Evolutionary conservation across 2,329 filamentous ascomycete genomes (phyloP).

Genomic region (Arthrobotrys musiformis): DNA sequence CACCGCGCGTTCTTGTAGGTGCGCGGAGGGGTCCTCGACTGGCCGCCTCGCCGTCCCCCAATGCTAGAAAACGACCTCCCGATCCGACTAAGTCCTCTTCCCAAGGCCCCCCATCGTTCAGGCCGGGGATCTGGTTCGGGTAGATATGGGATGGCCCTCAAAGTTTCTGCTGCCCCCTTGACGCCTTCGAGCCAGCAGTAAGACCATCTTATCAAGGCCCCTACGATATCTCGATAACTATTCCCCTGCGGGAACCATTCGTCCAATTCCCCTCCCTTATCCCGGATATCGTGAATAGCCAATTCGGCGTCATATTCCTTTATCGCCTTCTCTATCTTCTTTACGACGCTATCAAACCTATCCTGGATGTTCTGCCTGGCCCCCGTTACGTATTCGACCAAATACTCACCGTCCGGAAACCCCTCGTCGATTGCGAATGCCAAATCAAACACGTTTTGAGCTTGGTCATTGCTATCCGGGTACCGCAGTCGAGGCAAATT

Average conservation of each 20-base stretch:
- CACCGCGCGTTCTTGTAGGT: neutral
- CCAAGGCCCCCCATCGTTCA: neutral
- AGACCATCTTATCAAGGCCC: conserved; percentile 24
- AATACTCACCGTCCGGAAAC: neutral
- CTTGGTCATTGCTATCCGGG: conserved; percentile 14
- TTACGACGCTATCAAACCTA: conserved; percentile 18
- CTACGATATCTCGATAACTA: neutral
- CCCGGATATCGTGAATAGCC: neutral
- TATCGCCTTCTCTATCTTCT: neutral
- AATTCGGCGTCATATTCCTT: conserved; percentile 18
- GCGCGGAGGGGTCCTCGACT: neutral
- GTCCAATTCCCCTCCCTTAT: neutral
- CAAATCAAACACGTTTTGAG: conserved; percentile 5
- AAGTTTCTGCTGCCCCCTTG: neutral
- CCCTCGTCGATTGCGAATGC: conserved; percentile 25
- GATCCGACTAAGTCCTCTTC: neutral
- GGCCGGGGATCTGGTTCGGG: neutral
- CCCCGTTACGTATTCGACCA: conserved; percentile 16
- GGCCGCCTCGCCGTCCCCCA: neutral
- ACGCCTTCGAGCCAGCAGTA: conserved; percentile 26
- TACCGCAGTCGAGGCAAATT: conserved; percentile 23
- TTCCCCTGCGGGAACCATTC: conserved; percentile 27
- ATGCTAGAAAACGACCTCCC: conserved; percentile 7
- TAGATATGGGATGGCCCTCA: neutral
- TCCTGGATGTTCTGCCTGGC: conserved; percentile 22